These are phyloP conservation scores for Chlorella sp. DNA, from an alignment of 139 green algal species.

Conservation along the genomic window DNA sequence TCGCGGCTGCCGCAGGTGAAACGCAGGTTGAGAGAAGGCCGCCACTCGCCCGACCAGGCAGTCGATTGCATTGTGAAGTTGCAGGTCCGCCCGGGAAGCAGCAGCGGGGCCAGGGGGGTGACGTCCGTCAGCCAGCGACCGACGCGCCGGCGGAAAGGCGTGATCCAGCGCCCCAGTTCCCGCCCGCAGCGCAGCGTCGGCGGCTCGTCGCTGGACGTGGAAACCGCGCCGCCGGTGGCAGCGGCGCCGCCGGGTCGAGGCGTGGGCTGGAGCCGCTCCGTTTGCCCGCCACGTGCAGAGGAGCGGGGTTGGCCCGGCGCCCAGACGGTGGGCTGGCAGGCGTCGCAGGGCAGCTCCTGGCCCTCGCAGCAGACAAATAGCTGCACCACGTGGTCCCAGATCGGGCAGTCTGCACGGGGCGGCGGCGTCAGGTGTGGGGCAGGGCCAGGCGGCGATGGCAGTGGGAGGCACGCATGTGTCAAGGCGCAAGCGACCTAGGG, in stretches of 20 bases:
- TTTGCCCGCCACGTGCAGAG: too few relatives aligned
- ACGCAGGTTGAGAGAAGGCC: conserved; percentile 43
- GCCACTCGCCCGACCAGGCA: conserved; percentile 51
- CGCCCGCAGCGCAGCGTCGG: conserved; percentile 28
- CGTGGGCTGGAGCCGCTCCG: too few relatives aligned
- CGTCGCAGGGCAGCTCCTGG: conserved; percentile 1
- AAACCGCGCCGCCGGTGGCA: too few relatives aligned
- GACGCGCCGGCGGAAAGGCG: conserved; percentile 54
- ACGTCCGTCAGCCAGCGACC: conserved; percentile 60
- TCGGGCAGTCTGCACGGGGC: conserved; percentile 42
- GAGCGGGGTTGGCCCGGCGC: too few relatives aligned
- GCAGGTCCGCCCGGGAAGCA: conserved; percentile 27
- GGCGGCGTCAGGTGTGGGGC: neutral
- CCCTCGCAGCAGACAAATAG: conserved; percentile 53
- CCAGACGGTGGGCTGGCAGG: conserved; percentile 44
- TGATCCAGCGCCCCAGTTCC: conserved; percentile 64
- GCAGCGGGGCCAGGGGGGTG: conserved; percentile 24
- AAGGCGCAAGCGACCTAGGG: too few relatives aligned
- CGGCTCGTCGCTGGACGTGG: too few relatives aligned
- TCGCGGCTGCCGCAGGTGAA: conserved; percentile 26
- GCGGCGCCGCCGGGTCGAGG: too few relatives aligned
- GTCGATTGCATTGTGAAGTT: conserved; percentile 45
- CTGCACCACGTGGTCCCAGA: conserved; percentile 62
- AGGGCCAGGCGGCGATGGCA: too few relatives aligned
- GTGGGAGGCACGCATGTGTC: too few relatives aligned